These are phyloP conservation scores for Fusarium chlamydosporum DNA, from an alignment of 2,329 filamentous ascomycete species.

Conservation along the genomic window DNA sequence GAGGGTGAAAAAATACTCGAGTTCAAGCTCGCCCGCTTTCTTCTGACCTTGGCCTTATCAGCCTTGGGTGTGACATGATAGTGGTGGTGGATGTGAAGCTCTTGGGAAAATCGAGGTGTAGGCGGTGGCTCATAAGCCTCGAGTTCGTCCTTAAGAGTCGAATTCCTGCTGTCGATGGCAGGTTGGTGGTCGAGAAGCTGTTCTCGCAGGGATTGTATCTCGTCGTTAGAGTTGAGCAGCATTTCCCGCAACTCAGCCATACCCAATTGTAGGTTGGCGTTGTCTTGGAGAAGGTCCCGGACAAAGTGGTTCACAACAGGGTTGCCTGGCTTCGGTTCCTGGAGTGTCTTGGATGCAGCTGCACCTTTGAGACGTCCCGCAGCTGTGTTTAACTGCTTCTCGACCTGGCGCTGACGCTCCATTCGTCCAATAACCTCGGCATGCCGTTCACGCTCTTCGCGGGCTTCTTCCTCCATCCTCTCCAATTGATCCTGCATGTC, in stretches of 20 bases:
- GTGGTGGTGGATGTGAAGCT: slow-evolving; percentile 94
- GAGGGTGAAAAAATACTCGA: slow-evolving; percentile 73
- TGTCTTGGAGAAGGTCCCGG: slow-evolving; percentile 94
- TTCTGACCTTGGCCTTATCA: slow-evolving; percentile 75
- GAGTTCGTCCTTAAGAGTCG: slow-evolving; percentile 80
- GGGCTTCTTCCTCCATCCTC: slow-evolving; percentile 85
- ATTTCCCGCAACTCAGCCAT: slow-evolving; percentile 93
- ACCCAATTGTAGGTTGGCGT: slow-evolving; percentile 91
- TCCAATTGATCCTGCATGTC: slow-evolving; percentile 91
- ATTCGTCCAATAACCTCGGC: slow-evolving; percentile 84
- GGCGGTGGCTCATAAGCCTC: slow-evolving; percentile 61
- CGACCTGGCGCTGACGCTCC: slow-evolving; percentile 85
- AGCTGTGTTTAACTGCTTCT: slow-evolving; percentile 84
- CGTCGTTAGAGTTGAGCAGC: slow-evolving; percentile 91
- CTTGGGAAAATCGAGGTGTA: slow-evolving; percentile 67
- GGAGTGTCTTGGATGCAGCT: slow-evolving; percentile 77
- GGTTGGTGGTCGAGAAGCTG: slow-evolving; percentile 86
- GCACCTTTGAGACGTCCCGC: slow-evolving; percentile 85
- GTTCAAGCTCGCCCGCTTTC: slow-evolving; percentile 76
- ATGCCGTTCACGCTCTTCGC: slow-evolving; percentile 84
- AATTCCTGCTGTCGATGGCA: slow-evolving; percentile 60
- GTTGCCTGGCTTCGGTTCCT: slow-evolving; percentile 69
- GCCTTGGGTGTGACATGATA: slow-evolving; percentile 80
- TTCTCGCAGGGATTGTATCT: slow-evolving; percentile 88
- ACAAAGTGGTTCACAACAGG: slow-evolving; percentile 95